Percentiles rank a stretch among this genome's conserved stretches.
Evolutionary conservation across 2,329 filamentous ascomycete genomes (phyloP).

Genomic region (Periglandula ipomoeae): DNA sequence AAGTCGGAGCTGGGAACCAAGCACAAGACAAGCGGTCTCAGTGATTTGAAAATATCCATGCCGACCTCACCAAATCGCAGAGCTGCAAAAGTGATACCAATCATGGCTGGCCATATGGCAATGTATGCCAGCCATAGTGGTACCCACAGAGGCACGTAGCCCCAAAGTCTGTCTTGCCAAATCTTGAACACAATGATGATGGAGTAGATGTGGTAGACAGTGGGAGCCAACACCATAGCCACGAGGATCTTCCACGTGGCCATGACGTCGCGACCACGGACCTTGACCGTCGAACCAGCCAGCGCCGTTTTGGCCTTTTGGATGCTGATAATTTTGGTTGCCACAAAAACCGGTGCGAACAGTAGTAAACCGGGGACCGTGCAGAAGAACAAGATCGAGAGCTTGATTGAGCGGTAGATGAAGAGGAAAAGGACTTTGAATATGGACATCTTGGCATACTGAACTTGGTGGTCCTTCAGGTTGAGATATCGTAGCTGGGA

Average conservation of each 20-base stretch:
- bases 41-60: constrained; percentile 96
- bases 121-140: constrained; percentile 70
- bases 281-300: constrained; percentile 79
- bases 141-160: constrained; percentile 70
- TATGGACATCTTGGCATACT: constrained; percentile 78
- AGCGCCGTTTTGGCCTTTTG: constrained; percentile 77
- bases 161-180: constrained; percentile 72
- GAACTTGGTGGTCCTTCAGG: constrained; percentile 87
- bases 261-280: constrained; percentile 82
- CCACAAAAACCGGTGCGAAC: constrained; percentile 81
- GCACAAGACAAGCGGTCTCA: constrained; percentile 77
- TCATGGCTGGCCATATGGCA: constrained; percentile 71
- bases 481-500: constrained; percentile 75
- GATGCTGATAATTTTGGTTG: constrained; percentile 71
- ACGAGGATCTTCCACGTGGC: constrained; percentile 91
- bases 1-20: constrained; percentile 78
- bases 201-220: constrained; percentile 76
- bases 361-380: constrained; percentile 80
- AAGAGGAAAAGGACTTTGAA: constrained; percentile 66
- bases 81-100: constrained; percentile 82
- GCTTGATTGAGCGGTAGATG: constrained; percentile 70
- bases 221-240: constrained; percentile 72
- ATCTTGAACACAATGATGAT: constrained; percentile 66
- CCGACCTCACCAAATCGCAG: constrained; percentile 95
- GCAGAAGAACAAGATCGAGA: constrained; percentile 65